Evolutionary conservation across 148 eudicot species (phyloP).

Genomic region (Spergularia bocconei): DNA sequence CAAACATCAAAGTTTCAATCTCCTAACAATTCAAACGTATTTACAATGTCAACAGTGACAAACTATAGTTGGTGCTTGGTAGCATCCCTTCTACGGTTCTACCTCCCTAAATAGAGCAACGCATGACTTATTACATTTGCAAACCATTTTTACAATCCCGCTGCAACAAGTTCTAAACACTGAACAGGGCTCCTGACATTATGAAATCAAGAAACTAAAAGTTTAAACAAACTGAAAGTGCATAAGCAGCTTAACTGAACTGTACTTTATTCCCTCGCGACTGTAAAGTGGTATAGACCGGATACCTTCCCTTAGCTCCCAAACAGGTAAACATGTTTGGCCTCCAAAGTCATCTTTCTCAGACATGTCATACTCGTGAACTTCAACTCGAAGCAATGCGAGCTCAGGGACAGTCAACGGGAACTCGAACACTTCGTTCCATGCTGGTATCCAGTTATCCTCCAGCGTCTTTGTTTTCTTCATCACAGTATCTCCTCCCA

Average conservation of each 20-base stretch:
- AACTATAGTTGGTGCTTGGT: not conserved
- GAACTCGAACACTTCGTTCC: conserved; percentile 36
- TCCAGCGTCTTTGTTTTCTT: conserved; percentile 33
- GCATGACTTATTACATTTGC: conserved; percentile 10
- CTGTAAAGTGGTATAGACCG: conserved; percentile 31
- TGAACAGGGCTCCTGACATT: not conserved
- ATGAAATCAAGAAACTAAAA: not conserved
- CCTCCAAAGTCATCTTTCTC: conserved; percentile 39
- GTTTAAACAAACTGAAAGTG: conserved; percentile 25
- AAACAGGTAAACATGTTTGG: conserved; percentile 36
- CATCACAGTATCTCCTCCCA: conserved; percentile 28
- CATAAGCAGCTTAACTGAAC: conserved; percentile 34
- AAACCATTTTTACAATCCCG: not conserved
- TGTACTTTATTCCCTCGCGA: conserved; percentile 30
- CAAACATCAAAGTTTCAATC: no score
- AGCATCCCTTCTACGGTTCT: not conserved
- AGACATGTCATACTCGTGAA: conserved; percentile 40
- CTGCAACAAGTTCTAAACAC: conserved; percentile 5
- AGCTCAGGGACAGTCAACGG: conserved; percentile 36
- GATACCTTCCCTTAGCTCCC: conserved; percentile 37
- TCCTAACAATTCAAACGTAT: no score
- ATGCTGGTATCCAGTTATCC: conserved; percentile 40
- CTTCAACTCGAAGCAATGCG: conserved; percentile 34
- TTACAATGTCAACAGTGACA: no score
- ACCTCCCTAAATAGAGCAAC: not conserved